Base-by-base conservation (phyloP, 306 rosid species). In the Lathyrus oleraceus region DNA sequence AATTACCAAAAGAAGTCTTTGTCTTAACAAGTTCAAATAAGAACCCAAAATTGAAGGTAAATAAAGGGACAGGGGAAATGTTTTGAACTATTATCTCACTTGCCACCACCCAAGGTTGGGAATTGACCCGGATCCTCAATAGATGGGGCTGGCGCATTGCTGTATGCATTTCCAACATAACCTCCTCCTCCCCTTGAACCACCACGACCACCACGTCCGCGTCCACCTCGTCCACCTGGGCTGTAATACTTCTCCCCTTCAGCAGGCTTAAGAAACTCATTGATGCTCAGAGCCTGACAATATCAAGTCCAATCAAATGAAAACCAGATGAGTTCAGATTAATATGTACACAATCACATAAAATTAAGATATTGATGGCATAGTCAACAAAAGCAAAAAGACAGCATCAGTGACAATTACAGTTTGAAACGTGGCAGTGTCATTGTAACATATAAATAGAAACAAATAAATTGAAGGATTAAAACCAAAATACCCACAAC, bases 51-150 rank as follows among this genome's bases (percentile, higher is more conserved):
- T 72, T 75, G 57, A 73, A 74, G 72, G 40, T 57, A 57, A 57
- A 57, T 27, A 79, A 60, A 48, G 49, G 40, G 19, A 21, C 21
- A 53, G 35, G 62, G 49, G 69, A 67, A 60, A 58, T 77, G 64
- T 70, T 71, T 79, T 59, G 73, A 54, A 42, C 67, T 23, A 23
- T 47, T 58, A 63, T 28, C 81, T 94, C 95, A 94, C 92, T 91
- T 91, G 76, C 83, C 97, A 74, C 97, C 89, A 75, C 97, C 89
- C 80, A 94, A 84, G 72, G 97, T 84, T 67, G 99, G 99, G 86
- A 94, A 94, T 56, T 94, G 99, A 60, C 89, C 88, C 10, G 89
- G 96, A 71, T 94, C 99, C 73, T 80, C 86, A 60, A 94, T 94
- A 0, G 90, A 76, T 60, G 92, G 99, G 60, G 99, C 95, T 30